Evolutionary conservation across 169 alveolate genomes (phyloP), one percentile per base, ranked within the genome.

Genomic region (Babesia microti): DNA sequence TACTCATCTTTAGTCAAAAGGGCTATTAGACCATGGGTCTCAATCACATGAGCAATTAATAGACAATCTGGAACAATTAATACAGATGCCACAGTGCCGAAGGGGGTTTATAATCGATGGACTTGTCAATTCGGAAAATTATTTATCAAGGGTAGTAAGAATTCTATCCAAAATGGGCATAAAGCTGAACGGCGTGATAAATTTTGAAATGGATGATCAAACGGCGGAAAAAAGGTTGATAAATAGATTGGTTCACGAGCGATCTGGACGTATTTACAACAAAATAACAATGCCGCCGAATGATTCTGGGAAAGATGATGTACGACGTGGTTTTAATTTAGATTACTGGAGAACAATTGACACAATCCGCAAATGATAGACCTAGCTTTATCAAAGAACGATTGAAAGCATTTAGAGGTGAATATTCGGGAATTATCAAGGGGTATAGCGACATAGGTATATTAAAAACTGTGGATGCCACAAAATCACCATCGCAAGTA

Each of bases 71-170:
- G 65, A 89, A 55, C 87, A 76, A 39, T 88, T 79, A 35, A 81
- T 85, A 30, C 58, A 76, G 23, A 51, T 46, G 30, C 92, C 93
- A 14, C 68, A 65, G 41, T 85, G 93, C 63, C 68, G 63, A 50
- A 59, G 89, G 45, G 97, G 97, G 18, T 85, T 88, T 30, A 85
- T 91, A 50, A 74, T 91, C 23, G 97, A 91, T 63, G 97, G 97
- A n/a, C n/a, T n/a, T n/a, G n/a, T n/a, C n/a, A n/a, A n/a, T n/a
- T n/a, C n/a, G n/a, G n/a, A n/a, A n/a, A n/a, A n/a, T n/a, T n/a
- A n/a, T n/a, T n/a, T n/a, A n/a, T n/a, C n/a, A n/a, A n/a, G n/a
- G n/a, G n/a, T n/a, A n/a, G n/a, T n/a, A n/a, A n/a, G n/a, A n/a
- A 48, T 69, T 59, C 57, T 80, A 39, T 43, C 45, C 2, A 56